Conservation (phyloP, 1,139 yeast species). For the Pichia sp. region DNA sequence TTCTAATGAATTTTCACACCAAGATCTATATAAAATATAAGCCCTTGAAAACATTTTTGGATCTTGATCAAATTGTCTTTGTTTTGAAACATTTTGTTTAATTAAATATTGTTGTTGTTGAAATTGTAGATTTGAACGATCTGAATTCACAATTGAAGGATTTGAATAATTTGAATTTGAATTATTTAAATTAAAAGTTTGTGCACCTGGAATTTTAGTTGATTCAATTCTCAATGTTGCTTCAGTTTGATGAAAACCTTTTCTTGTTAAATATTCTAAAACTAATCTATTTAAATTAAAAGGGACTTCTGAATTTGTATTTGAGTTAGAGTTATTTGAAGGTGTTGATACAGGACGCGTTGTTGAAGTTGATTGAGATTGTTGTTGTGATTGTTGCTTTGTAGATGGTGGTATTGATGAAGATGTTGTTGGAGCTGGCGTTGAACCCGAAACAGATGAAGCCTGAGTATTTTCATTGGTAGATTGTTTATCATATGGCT, state of each 20-base stretch:
- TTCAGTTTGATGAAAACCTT: constrained; percentile 92
- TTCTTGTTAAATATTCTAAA: constrained; percentile 83
- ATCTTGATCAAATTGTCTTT: constrained; percentile 42
- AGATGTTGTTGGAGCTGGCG: constrained; percentile 1
- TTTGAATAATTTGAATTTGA: constrained; percentile 38
- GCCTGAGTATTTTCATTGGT: too few relatives aligned
- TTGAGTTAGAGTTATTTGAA: background rate
- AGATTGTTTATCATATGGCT: too few relatives aligned
- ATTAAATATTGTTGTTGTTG: constrained; percentile 31
- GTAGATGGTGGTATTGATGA: background rate
- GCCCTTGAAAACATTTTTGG: constrained; percentile 74
- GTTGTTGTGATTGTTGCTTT: background rate
- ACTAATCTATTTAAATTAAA: constrained; percentile 48
- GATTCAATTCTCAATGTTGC: constrained; percentile 89
- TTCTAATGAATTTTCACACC: constrained; percentile 91
- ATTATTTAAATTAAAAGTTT: constrained; percentile 48
- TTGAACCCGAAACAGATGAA: too few relatives aligned
- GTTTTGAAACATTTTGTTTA: constrained; percentile 24
- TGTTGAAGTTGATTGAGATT: constrained; percentile 5
- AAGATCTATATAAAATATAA: constrained; percentile 69
- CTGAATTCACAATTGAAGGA: constrained; percentile 31
- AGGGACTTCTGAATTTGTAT: constrained; percentile 8
- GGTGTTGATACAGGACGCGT: too few relatives aligned
- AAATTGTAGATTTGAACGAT: constrained; percentile 26
- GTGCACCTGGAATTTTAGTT: constrained; percentile 57